A percentile compares a stretch with the other conserved stretches of the same genome.
Conservation (phyloP, 75 land plant genomes). For the Larix kaempferi region DNA sequence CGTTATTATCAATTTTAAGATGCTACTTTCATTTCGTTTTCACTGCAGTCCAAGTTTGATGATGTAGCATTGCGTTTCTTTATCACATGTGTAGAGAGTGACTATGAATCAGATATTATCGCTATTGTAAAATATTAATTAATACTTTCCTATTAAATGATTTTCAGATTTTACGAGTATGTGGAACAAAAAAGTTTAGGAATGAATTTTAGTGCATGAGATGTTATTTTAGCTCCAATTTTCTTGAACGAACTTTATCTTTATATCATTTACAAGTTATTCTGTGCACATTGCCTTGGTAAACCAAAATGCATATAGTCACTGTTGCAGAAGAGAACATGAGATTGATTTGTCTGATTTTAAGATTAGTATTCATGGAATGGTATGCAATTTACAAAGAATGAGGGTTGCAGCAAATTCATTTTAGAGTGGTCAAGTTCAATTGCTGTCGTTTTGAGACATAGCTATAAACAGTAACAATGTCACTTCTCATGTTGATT, state of each 20-base stretch:
- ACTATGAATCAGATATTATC: slow-evolving; percentile 4
- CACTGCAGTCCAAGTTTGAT: background rate
- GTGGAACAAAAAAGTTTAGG: no score
- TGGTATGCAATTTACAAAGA: background rate
- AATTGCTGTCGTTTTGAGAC: background rate
- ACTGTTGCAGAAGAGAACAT: no score
- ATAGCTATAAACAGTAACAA: background rate
- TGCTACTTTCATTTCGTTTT: background rate
- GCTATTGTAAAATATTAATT: no score
- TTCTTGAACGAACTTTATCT: no score
- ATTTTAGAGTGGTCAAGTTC: background rate
- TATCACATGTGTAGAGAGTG: background rate
- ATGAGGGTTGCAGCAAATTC: background rate
- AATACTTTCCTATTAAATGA: no score
- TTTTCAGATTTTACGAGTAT: no score
- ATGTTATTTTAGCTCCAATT: no score
- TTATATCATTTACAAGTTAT: no score
- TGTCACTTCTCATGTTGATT: background rate
- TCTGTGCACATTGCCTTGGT: no score
- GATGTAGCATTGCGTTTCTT: background rate
- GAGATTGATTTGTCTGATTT: no score
- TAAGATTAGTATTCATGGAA: background rate
- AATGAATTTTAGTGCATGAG: no score
- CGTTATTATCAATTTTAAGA: background rate
- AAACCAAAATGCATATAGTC: no score